Conservation (phyloP, 1,284 basidiomycete species). For the Papiliotrema terrestris region DNA sequence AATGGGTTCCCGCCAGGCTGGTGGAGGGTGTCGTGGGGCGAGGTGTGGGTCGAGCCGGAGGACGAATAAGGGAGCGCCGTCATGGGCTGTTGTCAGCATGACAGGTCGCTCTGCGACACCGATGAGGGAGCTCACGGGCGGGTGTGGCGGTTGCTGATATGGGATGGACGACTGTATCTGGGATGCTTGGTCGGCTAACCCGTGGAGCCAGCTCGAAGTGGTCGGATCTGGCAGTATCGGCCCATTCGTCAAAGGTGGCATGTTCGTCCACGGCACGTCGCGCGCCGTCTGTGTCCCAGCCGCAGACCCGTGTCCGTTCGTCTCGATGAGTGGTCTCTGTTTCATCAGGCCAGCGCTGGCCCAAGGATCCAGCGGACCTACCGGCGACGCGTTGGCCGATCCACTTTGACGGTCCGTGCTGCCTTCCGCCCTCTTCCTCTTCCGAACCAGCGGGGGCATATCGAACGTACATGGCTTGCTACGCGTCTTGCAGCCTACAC, state of each 20-base stretch:
- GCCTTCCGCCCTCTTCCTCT: neutral
- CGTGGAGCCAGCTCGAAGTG: neutral
- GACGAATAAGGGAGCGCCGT: neutral
- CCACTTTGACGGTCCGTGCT: too few species aligned
- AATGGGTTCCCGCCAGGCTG: too few species aligned
- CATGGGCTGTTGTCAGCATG: neutral
- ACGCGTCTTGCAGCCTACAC: neutral
- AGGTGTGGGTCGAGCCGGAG: neutral
- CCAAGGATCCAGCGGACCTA: too few species aligned
- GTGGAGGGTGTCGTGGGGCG: too few species aligned
- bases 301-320: too few species aligned
- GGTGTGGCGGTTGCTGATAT: neutral
- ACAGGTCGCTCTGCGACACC: neutral
- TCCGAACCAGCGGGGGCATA: neutral
- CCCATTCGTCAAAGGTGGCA: too few species aligned
- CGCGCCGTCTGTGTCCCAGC: too few species aligned
- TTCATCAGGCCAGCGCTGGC: too few species aligned
- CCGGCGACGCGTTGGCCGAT: too few species aligned
- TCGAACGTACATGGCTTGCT: constrained; percentile 1
- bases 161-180: neutral
- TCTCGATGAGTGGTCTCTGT: too few species aligned
- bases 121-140: neutral
- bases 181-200: neutral
- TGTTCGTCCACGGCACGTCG: too few species aligned
- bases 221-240: neutral